Percentiles rank a stretch among this genome's conserved stretches.
Evolutionary conservation across 2,329 filamentous ascomycete genomes (phyloP).

Genomic region (Neodidymelliopsis sp.): DNA sequence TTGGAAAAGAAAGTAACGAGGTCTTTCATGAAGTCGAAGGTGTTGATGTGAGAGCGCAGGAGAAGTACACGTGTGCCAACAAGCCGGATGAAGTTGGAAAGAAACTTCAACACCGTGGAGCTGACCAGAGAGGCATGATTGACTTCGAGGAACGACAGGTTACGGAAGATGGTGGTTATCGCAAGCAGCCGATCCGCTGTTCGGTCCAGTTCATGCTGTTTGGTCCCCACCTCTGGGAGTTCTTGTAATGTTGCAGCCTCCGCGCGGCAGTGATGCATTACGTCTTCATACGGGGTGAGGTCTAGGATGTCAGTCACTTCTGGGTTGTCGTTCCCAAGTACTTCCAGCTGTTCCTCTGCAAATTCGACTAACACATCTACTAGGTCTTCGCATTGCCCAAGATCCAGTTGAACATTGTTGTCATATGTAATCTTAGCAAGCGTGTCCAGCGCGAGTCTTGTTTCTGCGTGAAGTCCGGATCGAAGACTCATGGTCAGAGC

Average conservation of each 20-base stretch:
- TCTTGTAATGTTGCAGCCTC: slow-evolving; percentile 78
- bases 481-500: slow-evolving; percentile 89
- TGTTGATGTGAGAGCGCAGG: slow-evolving; percentile 81
- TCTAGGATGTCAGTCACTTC: slow-evolving; percentile 89
- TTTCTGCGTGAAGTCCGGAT: slow-evolving; percentile 86
- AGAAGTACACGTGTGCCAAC: slow-evolving; percentile 90
- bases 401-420: slow-evolving; percentile 41
- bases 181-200: slow-evolving; percentile 88
- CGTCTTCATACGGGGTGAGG: slow-evolving; percentile 85
- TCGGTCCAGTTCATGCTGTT: slow-evolving; percentile 81
- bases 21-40: slow-evolving; percentile 97
- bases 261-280: slow-evolving; percentile 76
- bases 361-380: slow-evolving; percentile 89
- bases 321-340: slow-evolving; percentile 81
- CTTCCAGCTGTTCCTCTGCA: slow-evolving; percentile 85
- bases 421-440: slow-evolving; percentile 72
- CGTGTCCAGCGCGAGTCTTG: slow-evolving; percentile 88
- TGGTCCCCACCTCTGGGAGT: slow-evolving; percentile 74
- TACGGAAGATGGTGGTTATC: slow-evolving; percentile 90
- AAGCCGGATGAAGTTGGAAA: slow-evolving; percentile 83
- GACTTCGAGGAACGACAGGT: slow-evolving; percentile 83
- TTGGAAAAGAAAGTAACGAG: slow-evolving; percentile 89
- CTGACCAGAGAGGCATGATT: slow-evolving; percentile 81
- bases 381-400: slow-evolving; percentile 71
- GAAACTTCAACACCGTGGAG: slow-evolving; percentile 78